Evolutionary conservation across 164 flowering plant species (phyloP).

Genomic region (Macadamia integrifolia): DNA sequence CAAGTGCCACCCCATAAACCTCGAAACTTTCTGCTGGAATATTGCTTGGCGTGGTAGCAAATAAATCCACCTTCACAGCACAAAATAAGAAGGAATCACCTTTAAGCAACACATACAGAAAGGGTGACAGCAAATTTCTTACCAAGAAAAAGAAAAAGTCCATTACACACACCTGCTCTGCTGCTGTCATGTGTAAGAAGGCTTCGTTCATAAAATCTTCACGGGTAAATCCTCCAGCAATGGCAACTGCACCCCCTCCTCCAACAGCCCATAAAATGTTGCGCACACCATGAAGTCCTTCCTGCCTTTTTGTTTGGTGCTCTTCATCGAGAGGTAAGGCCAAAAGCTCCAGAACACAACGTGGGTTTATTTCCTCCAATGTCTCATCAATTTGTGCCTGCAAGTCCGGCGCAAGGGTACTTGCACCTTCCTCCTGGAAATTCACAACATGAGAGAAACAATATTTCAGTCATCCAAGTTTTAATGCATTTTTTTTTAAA

Average conservation of each 20-base stretch:
- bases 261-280: constrained; percentile 97
- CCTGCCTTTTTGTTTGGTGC: constrained; percentile 51
- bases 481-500: not conserved
- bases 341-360: constrained; percentile 82
- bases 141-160: not conserved
- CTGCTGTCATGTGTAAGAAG: constrained; percentile 74
- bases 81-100: constrained; percentile 3
- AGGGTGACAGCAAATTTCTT: not conserved
- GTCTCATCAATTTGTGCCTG: constrained; percentile 96
- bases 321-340: constrained; percentile 76
- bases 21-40: constrained; percentile 92
- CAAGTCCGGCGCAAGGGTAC: constrained; percentile 84
- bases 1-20: constrained; percentile 93
- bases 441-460: not conserved
- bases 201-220: constrained; percentile 93
- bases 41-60: constrained; percentile 74
- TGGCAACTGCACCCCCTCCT: constrained; percentile 87
- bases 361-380: constrained; percentile 88
- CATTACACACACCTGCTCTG: constrained; percentile 64
- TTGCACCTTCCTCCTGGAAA: constrained; percentile 94
- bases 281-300: constrained; percentile 90
- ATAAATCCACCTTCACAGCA: constrained; percentile 69
- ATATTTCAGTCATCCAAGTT: not conserved
- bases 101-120: not conserved
- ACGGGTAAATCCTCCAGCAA: constrained; percentile 93